Conservation (phyloP, 352 stramenopile species). For the Globisporangium carolinianum region DNA sequence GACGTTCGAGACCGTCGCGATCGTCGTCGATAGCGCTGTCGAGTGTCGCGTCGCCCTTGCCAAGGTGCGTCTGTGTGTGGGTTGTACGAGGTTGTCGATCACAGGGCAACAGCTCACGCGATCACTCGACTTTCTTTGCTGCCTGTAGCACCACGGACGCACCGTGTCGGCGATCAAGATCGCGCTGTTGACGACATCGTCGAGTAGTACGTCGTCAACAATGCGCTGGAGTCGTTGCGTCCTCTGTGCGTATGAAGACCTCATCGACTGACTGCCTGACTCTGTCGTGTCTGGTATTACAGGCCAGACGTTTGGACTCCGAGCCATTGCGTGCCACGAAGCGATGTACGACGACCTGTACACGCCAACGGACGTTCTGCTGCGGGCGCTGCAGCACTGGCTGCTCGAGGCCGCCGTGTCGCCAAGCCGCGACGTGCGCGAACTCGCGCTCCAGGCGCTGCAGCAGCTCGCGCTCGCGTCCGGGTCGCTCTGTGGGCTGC, state of each 20-base stretch:
- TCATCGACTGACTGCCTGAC: background rate
- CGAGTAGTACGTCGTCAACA: constrained; percentile 15
- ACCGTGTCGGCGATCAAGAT: constrained; percentile 38
- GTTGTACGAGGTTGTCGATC: background rate
- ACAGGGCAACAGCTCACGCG: background rate
- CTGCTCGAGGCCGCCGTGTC: constrained; percentile 55
- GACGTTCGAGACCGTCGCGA: constrained; percentile 40
- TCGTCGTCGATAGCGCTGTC: constrained; percentile 22
- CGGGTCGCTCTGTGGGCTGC: constrained; percentile 69
- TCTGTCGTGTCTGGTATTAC: background rate
- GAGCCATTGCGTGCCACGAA: constrained; percentile 50
- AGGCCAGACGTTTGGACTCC: constrained; percentile 44
- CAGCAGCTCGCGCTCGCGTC: constrained; percentile 62
- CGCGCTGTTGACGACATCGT: constrained; percentile 24
- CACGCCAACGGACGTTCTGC: constrained; percentile 38
- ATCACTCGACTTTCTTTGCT: background rate
- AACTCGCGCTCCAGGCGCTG: constrained; percentile 53
- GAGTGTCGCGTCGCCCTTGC: constrained; percentile 33
- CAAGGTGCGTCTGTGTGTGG: constrained; percentile 23
- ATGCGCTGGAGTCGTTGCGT: background rate
- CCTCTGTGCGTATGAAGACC: background rate
- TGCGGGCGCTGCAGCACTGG: constrained; percentile 66
- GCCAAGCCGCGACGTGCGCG: constrained; percentile 31
- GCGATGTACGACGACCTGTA: constrained; percentile 30
- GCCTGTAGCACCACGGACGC: constrained; percentile 16